Conservation (phyloP, 176 grass and related monocot genomes). For the Juncus inflexus region DNA sequence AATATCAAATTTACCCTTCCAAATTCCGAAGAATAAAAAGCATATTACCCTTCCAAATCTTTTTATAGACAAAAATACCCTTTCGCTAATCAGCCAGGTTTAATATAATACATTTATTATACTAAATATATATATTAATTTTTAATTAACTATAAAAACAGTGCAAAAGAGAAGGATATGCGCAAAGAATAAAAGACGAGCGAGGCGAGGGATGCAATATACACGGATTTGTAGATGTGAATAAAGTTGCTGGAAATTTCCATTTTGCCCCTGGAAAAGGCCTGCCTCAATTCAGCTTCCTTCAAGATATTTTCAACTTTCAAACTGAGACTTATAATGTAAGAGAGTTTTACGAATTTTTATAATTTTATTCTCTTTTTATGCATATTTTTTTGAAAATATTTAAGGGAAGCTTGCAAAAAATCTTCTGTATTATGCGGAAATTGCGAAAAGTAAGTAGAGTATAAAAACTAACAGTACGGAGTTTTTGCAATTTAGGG, state of each 20-base stretch:
- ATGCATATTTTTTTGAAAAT: not conserved
- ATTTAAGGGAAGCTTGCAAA: no score
- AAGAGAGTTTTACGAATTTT: slow-evolving; percentile 37
- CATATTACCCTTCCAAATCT: no score
- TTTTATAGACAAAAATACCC: no score
- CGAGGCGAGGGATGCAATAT: slow-evolving; percentile 96
- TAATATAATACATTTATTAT: slow-evolving; percentile 16
- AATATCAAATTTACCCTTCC: no score
- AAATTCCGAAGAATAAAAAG: not conserved
- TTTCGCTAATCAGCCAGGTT: not conserved
- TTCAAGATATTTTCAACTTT: slow-evolving; percentile 87
- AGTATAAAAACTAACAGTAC: no score
- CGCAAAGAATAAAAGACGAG: slow-evolving; percentile 89
- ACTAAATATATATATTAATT: not conserved
- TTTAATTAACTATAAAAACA: slow-evolving; percentile 9
- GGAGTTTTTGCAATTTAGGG: no score
- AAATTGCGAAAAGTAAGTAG: no score
- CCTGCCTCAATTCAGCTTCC: slow-evolving; percentile 77
- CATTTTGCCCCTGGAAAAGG: slow-evolving; percentile 98
- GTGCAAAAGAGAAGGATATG: slow-evolving; percentile 97
- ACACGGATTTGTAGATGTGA: slow-evolving; percentile 93
- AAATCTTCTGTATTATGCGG: no score
- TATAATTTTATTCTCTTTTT: slow-evolving; percentile 22
- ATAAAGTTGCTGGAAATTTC: slow-evolving; percentile 99
- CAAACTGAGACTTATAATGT: slow-evolving; percentile 95